A percentile compares a stretch with the other conserved stretches of the same genome.
phyloP scores from a whole-genome alignment of 179 eudicot genomes.

The Spinacia oleracea region DNA sequence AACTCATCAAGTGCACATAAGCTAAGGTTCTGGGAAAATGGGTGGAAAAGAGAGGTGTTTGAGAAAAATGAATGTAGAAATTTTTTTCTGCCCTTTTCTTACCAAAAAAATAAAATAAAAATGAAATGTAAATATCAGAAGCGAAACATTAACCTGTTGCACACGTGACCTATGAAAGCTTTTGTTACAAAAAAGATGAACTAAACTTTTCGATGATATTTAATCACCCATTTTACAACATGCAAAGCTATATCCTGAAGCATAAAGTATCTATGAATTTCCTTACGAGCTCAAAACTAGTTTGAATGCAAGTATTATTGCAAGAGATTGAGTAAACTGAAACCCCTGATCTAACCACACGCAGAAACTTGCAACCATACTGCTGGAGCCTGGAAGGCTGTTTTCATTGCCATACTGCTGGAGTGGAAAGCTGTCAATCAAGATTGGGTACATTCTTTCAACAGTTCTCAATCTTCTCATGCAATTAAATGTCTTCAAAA shows the following conservation, averaged over 20 bases:
- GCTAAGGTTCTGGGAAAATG: too few species aligned
- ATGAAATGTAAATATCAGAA: too few species aligned
- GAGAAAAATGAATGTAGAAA: too few species aligned
- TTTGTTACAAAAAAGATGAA: too few species aligned
- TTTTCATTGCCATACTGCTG: not conserved
- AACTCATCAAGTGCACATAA: too few species aligned
- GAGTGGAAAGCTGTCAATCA: not conserved
- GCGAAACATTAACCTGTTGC: too few species aligned
- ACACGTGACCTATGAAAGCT: too few species aligned
- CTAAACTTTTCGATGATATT: too few species aligned
- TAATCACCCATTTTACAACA: not conserved
- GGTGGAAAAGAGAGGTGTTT: too few species aligned
- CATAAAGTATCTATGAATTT: not conserved
- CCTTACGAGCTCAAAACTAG: constrained; percentile 9
- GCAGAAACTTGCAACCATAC: not conserved
- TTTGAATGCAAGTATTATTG: constrained; percentile 15
- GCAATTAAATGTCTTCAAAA: constrained; percentile 36
- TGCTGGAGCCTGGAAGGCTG: not conserved
- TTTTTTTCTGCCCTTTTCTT: too few species aligned
- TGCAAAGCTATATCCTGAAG: constrained; percentile 4
- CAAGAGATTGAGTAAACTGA: constrained; percentile 10
- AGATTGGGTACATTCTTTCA: constrained; percentile 17
- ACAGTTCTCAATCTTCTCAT: constrained; percentile 32
- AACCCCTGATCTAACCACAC: constrained; percentile 8
- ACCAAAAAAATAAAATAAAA: too few species aligned